Base-by-base conservation (phyloP, 148 eudicot species). In the Fagopyrum esculentum region DNA sequence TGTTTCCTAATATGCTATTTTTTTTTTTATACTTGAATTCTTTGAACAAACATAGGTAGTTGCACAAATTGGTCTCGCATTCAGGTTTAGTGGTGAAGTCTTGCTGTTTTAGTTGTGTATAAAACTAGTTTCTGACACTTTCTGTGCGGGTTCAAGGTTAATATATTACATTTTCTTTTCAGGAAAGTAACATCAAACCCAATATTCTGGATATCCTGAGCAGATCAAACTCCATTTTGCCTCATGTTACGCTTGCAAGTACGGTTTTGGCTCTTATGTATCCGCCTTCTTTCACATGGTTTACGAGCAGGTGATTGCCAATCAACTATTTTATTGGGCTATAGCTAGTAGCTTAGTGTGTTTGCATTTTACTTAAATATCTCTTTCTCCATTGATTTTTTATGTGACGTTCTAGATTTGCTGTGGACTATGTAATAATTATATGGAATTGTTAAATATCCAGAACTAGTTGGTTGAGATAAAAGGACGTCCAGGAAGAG, bases 211-310 rank as follows among this genome's bases (percentile, higher is more conserved):
- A 83, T 70, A 83, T 90, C 46, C 83, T 94, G 84, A 87, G 88
- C 85, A 85, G 84, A 82, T 89, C 98, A 64, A 94, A 90, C 80
- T 84, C 93, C 56, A 77, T 87, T 82, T 78, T 94, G 76, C 98
- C 98, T 56, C 97, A 94, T 75, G 86, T 94, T 76, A 91, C 92
- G 15, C 87, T 94, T 74, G 91, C 90, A 70, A 94, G 88, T 79
- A 94, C 96, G 49, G 75, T 90, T 76, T 79, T 94, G 87, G 98
- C 98, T 77, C 93, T 94, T 83, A 72, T 86, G 13, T 90, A 91
- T 86, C 98, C 97, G 6, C 90, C 98, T 83, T 91, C 98, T 71
- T 94, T 94, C 83, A 87, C 93, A 69, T 94, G 98, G 98, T 94
- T 94, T 78, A 91, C 98, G 63, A 94, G 77, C 97, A 94, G 97